phyloP scores from a whole-genome alignment of 2,329 filamentous ascomycete species.

The Fusarium sp. region DNA sequence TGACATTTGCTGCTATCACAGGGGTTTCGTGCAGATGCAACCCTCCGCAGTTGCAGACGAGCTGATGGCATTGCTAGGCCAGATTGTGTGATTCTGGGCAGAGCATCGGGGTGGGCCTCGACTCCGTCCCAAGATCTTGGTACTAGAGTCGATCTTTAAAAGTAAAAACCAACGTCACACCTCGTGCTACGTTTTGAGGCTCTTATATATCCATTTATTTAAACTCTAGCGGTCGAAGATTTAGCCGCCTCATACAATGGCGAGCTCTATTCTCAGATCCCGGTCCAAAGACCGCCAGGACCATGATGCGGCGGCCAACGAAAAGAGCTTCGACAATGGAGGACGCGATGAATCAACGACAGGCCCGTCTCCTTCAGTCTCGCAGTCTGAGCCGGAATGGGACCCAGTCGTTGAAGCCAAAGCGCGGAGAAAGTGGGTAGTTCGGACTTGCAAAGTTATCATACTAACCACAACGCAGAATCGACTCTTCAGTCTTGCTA shows the following conservation, averaged over 20 bases:
- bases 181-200: neutral
- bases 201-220: neutral
- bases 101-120: neutral
- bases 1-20: too few species aligned
- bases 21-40: neutral
- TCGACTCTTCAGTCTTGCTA: slow-evolving; percentile 64
- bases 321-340: neutral
- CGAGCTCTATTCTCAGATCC: neutral
- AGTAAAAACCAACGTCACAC: neutral
- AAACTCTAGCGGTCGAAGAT: neutral
- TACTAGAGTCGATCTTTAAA: neutral
- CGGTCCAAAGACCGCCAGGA: neutral
- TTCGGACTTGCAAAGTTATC: neutral
- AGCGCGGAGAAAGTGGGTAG: neutral
- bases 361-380: neutral
- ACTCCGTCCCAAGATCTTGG: neutral
- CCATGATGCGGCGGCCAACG: neutral
- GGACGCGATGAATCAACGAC: neutral
- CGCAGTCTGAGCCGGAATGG: slow-evolving; percentile 11
- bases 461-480: slow-evolving; percentile 50
- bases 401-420: neutral
- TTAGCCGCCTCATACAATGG: neutral
- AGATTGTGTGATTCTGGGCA: slow-evolving; percentile 23
- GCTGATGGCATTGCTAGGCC: slow-evolving; percentile 12
- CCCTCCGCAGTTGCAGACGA: neutral